These are phyloP conservation scores for Collybia nuda DNA, from an alignment of 768 basidiomycete species.

Conservation along the genomic window DNA sequence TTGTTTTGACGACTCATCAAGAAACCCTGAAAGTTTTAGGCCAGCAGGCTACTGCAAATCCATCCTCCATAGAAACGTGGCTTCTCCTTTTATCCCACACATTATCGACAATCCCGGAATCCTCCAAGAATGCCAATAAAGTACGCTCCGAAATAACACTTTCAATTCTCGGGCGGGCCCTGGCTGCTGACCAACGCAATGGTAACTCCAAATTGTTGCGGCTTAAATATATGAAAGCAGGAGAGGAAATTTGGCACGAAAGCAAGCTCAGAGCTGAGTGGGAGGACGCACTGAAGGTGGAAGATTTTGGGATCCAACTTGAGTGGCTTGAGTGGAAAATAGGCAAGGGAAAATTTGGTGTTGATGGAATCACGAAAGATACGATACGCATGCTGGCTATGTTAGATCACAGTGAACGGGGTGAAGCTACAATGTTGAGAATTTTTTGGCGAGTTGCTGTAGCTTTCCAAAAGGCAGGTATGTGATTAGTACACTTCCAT, in stretches of 20 bases:
- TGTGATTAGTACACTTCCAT: slow-evolving; percentile 6
- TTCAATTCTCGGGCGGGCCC: slow-evolving; percentile 65
- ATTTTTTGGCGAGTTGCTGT: slow-evolving; percentile 72
- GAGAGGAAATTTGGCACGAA: slow-evolving; percentile 70
- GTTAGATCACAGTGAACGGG: slow-evolving; percentile 38
- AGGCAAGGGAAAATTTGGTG: slow-evolving; percentile 40
- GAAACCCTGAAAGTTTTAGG: slow-evolving; percentile 60
- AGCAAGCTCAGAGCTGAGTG: slow-evolving; percentile 61
- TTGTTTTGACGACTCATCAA: slow-evolving; percentile 54
- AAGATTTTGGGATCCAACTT: slow-evolving; percentile 64
- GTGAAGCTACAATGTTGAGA: slow-evolving; percentile 55
- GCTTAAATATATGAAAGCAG: slow-evolving; percentile 67
- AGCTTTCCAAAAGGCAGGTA: slow-evolving; percentile 67
- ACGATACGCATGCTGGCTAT: slow-evolving; percentile 44
- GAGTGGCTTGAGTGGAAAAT: slow-evolving; percentile 82
- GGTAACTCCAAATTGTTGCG: slow-evolving; percentile 46
- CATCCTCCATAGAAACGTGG: slow-evolving; percentile 60
- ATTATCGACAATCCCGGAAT: slow-evolving; percentile 57
- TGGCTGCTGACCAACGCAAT: slow-evolving; percentile 55
- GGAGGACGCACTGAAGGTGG: slow-evolving; percentile 60
- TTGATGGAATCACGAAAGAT: slow-evolving; percentile 55
- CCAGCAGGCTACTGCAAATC: slow-evolving; percentile 46
- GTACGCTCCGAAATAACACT: slow-evolving; percentile 71
- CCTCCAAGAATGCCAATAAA: slow-evolving; percentile 67
- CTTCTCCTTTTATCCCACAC: slow-evolving; percentile 61